Evolutionary conservation across 306 rosid genomes (phyloP).

Genomic region (Gleditsia sinensis): DNA sequence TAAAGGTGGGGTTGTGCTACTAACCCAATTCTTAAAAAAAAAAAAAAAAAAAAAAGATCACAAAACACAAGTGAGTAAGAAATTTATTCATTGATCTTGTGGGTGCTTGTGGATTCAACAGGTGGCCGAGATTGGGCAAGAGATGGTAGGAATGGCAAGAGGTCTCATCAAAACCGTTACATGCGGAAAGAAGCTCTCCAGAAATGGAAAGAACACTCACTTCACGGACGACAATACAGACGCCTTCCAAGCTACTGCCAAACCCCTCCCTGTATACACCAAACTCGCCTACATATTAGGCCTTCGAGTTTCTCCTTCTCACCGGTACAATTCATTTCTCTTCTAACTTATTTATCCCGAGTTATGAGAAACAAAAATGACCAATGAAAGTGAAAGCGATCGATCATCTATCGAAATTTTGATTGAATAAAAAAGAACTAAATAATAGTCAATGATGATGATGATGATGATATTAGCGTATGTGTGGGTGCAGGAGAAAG

Average conservation of each 20-base stretch:
- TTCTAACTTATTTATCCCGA: background rate
- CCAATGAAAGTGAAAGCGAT: too few relatives aligned
- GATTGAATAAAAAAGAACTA: too few relatives aligned
- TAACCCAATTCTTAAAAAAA: too few relatives aligned
- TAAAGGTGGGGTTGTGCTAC: too few relatives aligned
- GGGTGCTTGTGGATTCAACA: slow-evolving; percentile 21
- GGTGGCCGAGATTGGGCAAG: slow-evolving; percentile 74
- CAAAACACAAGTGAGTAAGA: too few relatives aligned
- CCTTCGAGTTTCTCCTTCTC: slow-evolving; percentile 85
- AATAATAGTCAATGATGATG: background rate
- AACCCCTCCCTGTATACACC: slow-evolving; percentile 66
- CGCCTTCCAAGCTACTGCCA: background rate
- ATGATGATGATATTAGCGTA: background rate
- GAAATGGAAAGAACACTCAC: slow-evolving; percentile 37
- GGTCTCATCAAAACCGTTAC: slow-evolving; percentile 97
- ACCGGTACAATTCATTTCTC: slow-evolving; percentile 49
- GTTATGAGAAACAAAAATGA: too few relatives aligned
- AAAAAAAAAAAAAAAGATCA: too few relatives aligned
- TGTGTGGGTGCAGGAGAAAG: slow-evolving; percentile 63
- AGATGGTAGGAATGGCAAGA: slow-evolving; percentile 83
- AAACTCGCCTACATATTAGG: slow-evolving; percentile 84
- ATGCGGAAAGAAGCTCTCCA: slow-evolving; percentile 67
- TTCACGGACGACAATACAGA: background rate
- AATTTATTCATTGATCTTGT: background rate
- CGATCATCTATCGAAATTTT: too few relatives aligned